Base-by-base conservation (phyloP, 1,139 yeast species). In the Magnusiomyces fungicola region DNA sequence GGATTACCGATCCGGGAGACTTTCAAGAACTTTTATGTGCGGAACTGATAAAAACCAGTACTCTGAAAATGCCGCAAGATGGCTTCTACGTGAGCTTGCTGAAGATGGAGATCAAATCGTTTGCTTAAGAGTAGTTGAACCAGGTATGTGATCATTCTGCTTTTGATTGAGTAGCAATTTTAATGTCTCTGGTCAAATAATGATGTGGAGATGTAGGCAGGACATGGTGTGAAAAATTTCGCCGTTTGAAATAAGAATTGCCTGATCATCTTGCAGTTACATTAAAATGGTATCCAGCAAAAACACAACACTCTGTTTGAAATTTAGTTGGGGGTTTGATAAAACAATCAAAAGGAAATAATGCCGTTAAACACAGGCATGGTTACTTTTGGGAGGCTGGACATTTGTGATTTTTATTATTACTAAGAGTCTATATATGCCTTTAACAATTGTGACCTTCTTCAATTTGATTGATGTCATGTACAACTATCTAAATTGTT, bases 71-170 rank as follows among this genome's bases (percentile, higher is more conserved):
- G 87, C 88, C 1, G 68, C 82, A 25, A 78, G 74, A 53, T 83
- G 89, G 89, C 68, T 82, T 9, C 69, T 83, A 51, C 82, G 79
- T 50, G 83, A 82, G 57, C 71, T 82, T 69, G 71, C 77, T 12
- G 73, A 74, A 33, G 76, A 80, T 58, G 85, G 85, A 12, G 89
- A 82, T 61, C 81, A 83, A 22, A 66, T 82, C 14, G 74, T 82
- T 3, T 75, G 83, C 38, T 62, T 82, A 21, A 76, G 80, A 52
- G 88, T 80, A 1, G 64, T 82, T 39, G 81, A 81, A 49, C 69
- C 70, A 16, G 54, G 47, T 42, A 42, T 10, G 45, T 39, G 14
- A n/a, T 34, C 7, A 14, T 34, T 29, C 57, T 53, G 34, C 16
- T 32, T n/a, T 32, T 32, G 14, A 32, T 32, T 10, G 16, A 16